These are phyloP conservation scores for Hypomontagnella submonticulosa DNA, from an alignment of 495 filamentous ascomycete genomes.

Conservation along the genomic window DNA sequence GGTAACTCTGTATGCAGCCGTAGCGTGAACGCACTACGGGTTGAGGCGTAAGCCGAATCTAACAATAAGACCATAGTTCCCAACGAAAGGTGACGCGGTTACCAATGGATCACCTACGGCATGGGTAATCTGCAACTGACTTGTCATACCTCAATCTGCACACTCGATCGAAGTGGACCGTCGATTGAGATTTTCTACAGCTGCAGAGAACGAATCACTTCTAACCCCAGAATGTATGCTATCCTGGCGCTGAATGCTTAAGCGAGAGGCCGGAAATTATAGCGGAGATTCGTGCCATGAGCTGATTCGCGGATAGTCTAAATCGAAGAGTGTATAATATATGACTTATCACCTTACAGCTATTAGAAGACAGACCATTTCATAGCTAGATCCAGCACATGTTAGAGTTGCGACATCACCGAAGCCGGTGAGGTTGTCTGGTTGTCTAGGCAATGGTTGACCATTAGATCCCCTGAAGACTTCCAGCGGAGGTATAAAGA, in stretches of 20 bases:
- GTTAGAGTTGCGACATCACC: not conserved
- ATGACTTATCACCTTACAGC: conserved; percentile 22
- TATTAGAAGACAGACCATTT: not conserved
- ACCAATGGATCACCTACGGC: not conserved
- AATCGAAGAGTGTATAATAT: conserved; percentile 19
- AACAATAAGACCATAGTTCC: not conserved
- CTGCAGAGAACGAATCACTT: conserved; percentile 18
- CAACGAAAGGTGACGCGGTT: conserved; percentile 4
- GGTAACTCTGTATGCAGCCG: not conserved
- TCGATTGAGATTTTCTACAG: not conserved
- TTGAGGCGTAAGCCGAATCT: not conserved
- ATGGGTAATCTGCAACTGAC: not conserved
- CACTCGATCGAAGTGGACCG: not conserved
- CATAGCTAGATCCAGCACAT: not conserved
- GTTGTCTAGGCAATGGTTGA: no score
- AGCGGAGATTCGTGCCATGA: not conserved
- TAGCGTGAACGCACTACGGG: not conserved
- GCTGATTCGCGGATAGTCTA: not conserved
- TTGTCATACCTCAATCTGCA: conserved; percentile 5
- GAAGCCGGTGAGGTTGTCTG: no score
- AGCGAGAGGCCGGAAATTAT: not conserved
- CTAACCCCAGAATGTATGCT: not conserved
- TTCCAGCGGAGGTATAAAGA: not conserved
- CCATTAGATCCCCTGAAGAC: no score
- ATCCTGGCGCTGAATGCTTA: not conserved